Percentiles rank a stretch among this genome's conserved stretches.
These are phyloP conservation scores for Rutstroemia sp. DNA, from an alignment of 2,329 filamentous ascomycete genomes.

Conservation along the genomic window DNA sequence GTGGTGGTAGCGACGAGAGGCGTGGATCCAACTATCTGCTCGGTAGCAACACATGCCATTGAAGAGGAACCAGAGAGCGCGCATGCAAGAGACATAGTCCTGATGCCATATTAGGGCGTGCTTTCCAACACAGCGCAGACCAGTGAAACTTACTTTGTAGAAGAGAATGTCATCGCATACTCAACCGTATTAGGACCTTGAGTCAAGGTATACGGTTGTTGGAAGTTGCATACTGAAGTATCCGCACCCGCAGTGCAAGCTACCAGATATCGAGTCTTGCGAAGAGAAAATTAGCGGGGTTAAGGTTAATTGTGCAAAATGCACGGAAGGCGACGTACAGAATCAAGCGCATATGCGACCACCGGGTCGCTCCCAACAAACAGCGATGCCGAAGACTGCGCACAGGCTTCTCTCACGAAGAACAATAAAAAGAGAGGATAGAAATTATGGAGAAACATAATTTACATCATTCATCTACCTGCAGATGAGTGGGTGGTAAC, in stretches of 20 bases:
- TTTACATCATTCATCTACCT: not conserved
- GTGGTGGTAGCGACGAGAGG: slow-evolving; percentile 3
- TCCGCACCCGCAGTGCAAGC: slow-evolving; percentile 10
- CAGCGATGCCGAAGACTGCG: slow-evolving; percentile 1
- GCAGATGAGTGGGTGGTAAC: not conserved
- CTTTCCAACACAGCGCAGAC: too few species aligned
- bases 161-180: slow-evolving; percentile 12
- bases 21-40: not conserved
- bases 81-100: not conserved
- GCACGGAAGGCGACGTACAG: slow-evolving; percentile 2
- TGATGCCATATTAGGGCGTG: not conserved
- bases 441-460: not conserved
- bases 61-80: not conserved
- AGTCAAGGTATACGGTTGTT: slow-evolving; percentile 16
- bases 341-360: slow-evolving; percentile 13
- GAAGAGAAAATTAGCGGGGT: not conserved
- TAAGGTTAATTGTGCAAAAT: too few species aligned
- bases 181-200: slow-evolving; percentile 13
- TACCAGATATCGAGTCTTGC: slow-evolving; percentile 12
- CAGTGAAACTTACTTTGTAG: not conserved
- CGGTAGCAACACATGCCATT: slow-evolving; percentile 2
- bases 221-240: slow-evolving; percentile 12
- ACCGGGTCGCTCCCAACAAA: slow-evolving; percentile 13
- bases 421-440: not conserved
- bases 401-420: not conserved